phyloP scores from a whole-genome alignment of 2,329 filamentous ascomycete species.

The Xylariomycetidae sp. region DNA sequence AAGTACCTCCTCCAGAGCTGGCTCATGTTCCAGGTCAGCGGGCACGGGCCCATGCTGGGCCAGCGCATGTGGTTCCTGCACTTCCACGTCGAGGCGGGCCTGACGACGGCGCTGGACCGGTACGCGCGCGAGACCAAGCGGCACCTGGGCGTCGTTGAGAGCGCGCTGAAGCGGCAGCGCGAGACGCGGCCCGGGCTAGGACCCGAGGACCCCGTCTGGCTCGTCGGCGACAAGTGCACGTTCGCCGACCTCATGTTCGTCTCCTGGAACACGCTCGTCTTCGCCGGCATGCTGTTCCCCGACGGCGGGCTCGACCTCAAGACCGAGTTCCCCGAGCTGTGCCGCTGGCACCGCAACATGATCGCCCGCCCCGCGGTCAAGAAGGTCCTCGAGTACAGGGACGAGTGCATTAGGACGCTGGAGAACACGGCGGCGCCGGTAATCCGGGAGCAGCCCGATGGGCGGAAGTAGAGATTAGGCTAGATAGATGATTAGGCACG shows the following conservation, averaged over 20 bases:
- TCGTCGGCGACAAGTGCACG: slow-evolving; percentile 17
- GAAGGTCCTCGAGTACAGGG: slow-evolving; percentile 10
- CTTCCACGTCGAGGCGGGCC: slow-evolving; percentile 28
- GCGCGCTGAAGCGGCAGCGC: slow-evolving; percentile 6
- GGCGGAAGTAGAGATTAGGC: too few species aligned
- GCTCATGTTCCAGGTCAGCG: slow-evolving; percentile 35
- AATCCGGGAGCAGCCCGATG: slow-evolving; percentile 7
- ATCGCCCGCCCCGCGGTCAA: slow-evolving; percentile 7
- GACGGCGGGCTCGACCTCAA: slow-evolving; percentile 4
- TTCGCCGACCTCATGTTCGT: slow-evolving; percentile 18
- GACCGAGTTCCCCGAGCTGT: slow-evolving; percentile 10
- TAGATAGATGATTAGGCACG: too few species aligned
- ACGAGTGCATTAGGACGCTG: slow-evolving; percentile 13
- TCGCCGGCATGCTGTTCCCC: slow-evolving; percentile 7
- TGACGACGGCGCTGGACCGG: slow-evolving; percentile 18
- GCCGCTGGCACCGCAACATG: slow-evolving; percentile 10
- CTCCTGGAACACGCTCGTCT: slow-evolving; percentile 12
- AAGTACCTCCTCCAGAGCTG: slow-evolving; percentile 37
- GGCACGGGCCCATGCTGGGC: slow-evolving; percentile 40
- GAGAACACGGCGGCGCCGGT: slow-evolving; percentile 7
- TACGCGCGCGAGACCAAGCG: slow-evolving; percentile 21
- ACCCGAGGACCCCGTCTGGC: slow-evolving; percentile 13
- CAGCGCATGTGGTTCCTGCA: slow-evolving; percentile 31
- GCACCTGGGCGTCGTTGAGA: slow-evolving; percentile 12
- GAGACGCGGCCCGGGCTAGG: slow-evolving; percentile 1